Percentiles rank a stretch among this genome's conserved stretches.
Evolutionary conservation across 2,329 filamentous ascomycete genomes (phyloP).

Genomic region (Dryadomyces quercivorus): DNA sequence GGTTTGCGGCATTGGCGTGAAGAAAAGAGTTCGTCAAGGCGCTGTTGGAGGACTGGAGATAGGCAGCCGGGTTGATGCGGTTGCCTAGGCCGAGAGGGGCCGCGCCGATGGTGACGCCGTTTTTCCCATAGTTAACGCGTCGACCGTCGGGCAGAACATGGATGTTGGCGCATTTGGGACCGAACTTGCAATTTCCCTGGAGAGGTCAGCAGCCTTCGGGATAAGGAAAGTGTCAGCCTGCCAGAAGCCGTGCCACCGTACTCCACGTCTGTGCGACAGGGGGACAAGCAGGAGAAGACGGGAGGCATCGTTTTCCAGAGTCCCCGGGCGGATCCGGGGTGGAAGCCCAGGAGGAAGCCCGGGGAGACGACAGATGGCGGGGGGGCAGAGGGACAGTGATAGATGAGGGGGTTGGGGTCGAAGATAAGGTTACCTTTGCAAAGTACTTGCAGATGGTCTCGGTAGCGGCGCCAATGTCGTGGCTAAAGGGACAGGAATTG

Average conservation of each 20-base stretch:
- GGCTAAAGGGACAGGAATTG: conserved; percentile 89
- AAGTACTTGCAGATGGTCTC: conserved; percentile 98
- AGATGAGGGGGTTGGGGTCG: neutral
- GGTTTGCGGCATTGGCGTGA: conserved; percentile 9
- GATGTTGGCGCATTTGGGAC: conserved; percentile 91
- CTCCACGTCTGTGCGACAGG: too few species aligned
- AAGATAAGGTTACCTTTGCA: conserved; percentile 58
- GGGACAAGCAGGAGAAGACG: too few species aligned
- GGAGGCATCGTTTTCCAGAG: too few species aligned
- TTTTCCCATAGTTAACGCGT: conserved; percentile 70
- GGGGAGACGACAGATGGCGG: neutral
- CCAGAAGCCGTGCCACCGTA: too few species aligned
- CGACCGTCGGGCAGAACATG: conserved; percentile 91
- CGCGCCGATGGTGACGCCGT: conserved; percentile 50
- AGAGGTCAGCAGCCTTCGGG: neutral
- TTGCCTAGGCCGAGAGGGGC: conserved; percentile 49
- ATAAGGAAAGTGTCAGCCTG: neutral
- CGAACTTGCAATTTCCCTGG: conserved; percentile 97
- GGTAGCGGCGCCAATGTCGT: conserved; percentile 73
- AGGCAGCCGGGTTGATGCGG: conserved; percentile 53
- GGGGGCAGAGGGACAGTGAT: too few species aligned
- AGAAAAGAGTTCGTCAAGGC: conserved; percentile 65
- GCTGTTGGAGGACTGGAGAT: conserved; percentile 52
- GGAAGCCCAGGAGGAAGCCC: neutral
- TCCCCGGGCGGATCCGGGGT: too few species aligned